Evolutionary conservation across 2,329 filamentous ascomycete species (phyloP).

Genomic region (Botrytis deweyae): DNA sequence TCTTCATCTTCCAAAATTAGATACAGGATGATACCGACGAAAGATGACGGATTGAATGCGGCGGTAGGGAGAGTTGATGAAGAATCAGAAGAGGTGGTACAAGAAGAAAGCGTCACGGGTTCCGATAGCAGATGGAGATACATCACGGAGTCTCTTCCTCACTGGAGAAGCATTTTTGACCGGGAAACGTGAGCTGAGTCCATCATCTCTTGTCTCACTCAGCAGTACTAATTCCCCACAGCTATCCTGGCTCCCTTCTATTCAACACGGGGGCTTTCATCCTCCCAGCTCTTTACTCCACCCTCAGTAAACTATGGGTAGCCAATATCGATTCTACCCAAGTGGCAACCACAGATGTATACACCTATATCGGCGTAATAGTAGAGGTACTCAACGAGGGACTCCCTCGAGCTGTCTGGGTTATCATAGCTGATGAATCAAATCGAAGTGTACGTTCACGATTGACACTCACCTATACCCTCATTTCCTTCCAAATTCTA

Average conservation of each 20-base stretch:
- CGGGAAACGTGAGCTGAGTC: neutral
- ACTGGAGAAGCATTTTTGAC: neutral
- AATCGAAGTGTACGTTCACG: conserved; percentile 52
- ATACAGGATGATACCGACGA: conserved; percentile 11
- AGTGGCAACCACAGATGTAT: conserved; percentile 63
- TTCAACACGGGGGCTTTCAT: conserved; percentile 64
- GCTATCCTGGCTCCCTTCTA: conserved; percentile 56
- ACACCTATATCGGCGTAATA: conserved; percentile 67
- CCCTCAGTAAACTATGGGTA: conserved; percentile 69
- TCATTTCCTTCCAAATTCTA: conserved; percentile 58
- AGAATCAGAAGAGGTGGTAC: neutral
- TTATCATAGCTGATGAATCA: conserved; percentile 64
- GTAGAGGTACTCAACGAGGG: conserved; percentile 72
- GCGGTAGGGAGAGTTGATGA: neutral
- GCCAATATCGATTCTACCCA: conserved; percentile 63
- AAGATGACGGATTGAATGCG: neutral
- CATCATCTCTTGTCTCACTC: neutral
- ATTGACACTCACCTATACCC: conserved; percentile 60
- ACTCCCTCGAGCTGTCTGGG: conserved; percentile 65
- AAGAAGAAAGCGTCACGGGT: neutral
- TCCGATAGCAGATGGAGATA: neutral
- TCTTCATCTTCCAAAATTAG: neutral
- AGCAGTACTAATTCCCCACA: conserved; percentile 25
- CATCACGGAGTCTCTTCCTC: neutral
- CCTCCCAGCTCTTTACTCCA: conserved; percentile 65